A percentile compares a stretch with the other conserved stretches of the same genome.
phyloP scores from a whole-genome alignment of 2,329 filamentous ascomycete genomes.

The Didymella sp. region DNA sequence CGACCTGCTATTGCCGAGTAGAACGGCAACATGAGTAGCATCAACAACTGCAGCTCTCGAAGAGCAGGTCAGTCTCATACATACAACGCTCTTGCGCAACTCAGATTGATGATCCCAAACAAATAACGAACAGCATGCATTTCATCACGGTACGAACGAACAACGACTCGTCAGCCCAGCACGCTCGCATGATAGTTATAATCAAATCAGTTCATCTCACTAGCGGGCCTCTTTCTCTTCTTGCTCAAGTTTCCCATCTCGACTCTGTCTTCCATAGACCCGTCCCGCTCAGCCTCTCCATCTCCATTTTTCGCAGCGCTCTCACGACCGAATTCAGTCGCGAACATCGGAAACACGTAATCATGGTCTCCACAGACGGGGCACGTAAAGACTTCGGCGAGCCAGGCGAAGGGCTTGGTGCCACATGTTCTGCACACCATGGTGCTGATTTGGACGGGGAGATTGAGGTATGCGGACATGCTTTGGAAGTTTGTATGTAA shows the following conservation, averaged over 20 bases:
- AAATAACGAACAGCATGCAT: too few relatives aligned
- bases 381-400: not conserved
- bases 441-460: not conserved
- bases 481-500: not conserved
- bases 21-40: not conserved
- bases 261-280: not conserved
- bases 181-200: too few relatives aligned
- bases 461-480: not conserved
- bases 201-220: too few relatives aligned
- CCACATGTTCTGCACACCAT: not conserved
- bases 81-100: not conserved
- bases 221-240: not conserved
- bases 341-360: not conserved
- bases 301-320: not conserved
- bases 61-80: not conserved
- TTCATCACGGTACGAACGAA: too few relatives aligned
- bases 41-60: not conserved
- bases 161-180: too few relatives aligned
- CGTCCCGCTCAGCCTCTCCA: not conserved
- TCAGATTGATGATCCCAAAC: too few relatives aligned
- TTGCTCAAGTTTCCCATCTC: not conserved
- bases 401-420: not conserved
- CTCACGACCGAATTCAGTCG: not conserved
- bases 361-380: not conserved
- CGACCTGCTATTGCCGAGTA: too few relatives aligned